phyloP scores from a whole-genome alignment of 352 stramenopile genomes.

The Globisporangium parvum region DNA sequence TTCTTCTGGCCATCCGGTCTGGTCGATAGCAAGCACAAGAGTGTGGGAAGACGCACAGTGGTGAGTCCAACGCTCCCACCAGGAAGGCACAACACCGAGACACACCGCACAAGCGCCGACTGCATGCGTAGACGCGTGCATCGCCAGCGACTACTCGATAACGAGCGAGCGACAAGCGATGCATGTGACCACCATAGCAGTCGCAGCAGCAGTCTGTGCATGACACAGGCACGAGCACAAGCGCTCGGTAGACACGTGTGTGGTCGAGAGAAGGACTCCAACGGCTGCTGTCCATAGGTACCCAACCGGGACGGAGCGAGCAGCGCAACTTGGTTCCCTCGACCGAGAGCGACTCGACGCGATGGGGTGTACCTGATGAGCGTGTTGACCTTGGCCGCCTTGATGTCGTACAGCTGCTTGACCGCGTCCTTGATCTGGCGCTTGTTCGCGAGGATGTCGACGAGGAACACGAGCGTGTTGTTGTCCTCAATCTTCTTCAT shows the following conservation, averaged over 20 bases:
- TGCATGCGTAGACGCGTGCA: no score
- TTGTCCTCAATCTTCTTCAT: slow-evolving; percentile 99
- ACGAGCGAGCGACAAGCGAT: no score
- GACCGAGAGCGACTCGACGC: slow-evolving; percentile 59
- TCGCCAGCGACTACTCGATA: no score
- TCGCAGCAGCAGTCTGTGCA: neutral
- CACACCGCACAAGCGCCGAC: neutral
- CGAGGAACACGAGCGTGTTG: slow-evolving; percentile 99
- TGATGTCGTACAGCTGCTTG: slow-evolving; percentile 99
- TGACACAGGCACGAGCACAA: neutral
- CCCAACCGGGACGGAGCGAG: slow-evolving; percentile 10
- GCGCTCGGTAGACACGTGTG: neutral
- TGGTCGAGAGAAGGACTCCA: slow-evolving; percentile 7
- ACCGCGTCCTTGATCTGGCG: slow-evolving; percentile 99
- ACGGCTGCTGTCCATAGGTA: slow-evolving; percentile 3
- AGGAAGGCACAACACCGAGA: no score
- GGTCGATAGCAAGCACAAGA: slow-evolving; percentile 45
- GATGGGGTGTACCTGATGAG: slow-evolving; percentile 95
- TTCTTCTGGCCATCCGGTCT: slow-evolving; percentile 99
- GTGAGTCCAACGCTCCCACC: no score
- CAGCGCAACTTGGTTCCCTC: slow-evolving; percentile 13
- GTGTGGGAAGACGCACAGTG: slow-evolving; percentile 16
- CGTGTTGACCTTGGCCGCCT: slow-evolving; percentile 99
- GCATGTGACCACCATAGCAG: neutral
- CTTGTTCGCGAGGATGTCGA: slow-evolving; percentile 99